Evolutionary conservation across 345 rosid species (phyloP), one percentile per base, ranked within the genome.

Genomic region (Stellera chamaejasme): DNA sequence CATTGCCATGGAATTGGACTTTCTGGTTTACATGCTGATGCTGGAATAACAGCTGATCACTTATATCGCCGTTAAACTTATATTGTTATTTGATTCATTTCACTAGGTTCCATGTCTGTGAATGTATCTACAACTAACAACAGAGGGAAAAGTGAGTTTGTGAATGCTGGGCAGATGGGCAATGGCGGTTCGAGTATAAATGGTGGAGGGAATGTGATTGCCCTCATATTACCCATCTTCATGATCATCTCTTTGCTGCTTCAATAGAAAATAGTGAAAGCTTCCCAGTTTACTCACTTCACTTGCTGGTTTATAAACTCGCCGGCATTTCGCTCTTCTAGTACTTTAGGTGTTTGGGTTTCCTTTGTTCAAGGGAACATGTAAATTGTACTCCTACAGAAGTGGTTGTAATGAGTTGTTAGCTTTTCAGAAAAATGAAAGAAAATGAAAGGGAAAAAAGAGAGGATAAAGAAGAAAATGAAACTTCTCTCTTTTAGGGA

Each of bases 81-180:
- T 19, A 19, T 19, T 19, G 23, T 19, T 19, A 19, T 19, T 19
- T 19, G 5, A 3, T 32, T 32, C 39, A 8, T 32, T 32, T 4
- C 16, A 56, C 68, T 51, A 91, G 98, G 98, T 69, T 80, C 96
- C 1, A 69, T 23, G 70, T 64, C 95, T 0, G 95, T 88, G 28
- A 88, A 85, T 50, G 98, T 92, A 5, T 83, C 98, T 0, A 82
- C 95, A 9, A 58, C 82, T 27, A 52, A 58, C 27, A 80, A 59
- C 61, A 72, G 81, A 0, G 90, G 88, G 54, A 80, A 67, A 72
- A 88, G 77, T 8, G 96, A 88, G 60, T 80, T 53, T 10, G 87
- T 92, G 27, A 82, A 81, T 7, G 79, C 89, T 0, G 96, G 95
- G 52, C 74, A 77, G 70, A 56, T 81, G 59, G 77, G 72, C 45